Base-by-base conservation (phyloP, 2,329 filamentous ascomycete genomes). In the Laburnicola sp. region DNA sequence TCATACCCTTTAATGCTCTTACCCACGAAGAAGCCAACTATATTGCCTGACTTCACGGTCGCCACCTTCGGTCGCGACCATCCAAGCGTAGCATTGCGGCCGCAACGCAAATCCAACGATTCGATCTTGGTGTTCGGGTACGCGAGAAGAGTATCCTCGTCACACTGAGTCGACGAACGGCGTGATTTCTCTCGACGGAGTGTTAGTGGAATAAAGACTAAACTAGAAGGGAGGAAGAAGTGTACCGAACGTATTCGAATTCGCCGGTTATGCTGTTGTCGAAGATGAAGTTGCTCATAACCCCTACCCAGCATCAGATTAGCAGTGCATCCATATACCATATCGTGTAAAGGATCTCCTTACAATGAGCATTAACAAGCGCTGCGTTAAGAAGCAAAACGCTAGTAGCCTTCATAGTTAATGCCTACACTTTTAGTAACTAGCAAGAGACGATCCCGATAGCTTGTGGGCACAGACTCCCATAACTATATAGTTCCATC, bases 211-310 rank as follows among this genome's bases (percentile, higher is more conserved):
- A 2, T 10, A 25, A 37, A 31, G 26, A 21, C 9, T 35, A 16
- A 7, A 32, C 32, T 35, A 10, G 30, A 35, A 10, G 16, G 26
- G n/a, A 9, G 21, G 9, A 31, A 5, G 28, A 16, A 6, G 25
- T 31, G 10, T 40, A 38, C 23, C 52, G 52, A 37, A 55, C 44
- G 37, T 55, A 55, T 51, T 51, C 44, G 26, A 37, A 55, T 21
- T 35, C 23, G n/a, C 16, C 16, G 10, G 48, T 48, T 37, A 39
- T 48, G 11, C 38, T 34, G 35, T 48, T 45, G 9, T 55, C 36
- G 45, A 45, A 45, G 34, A 55, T 50, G 35, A 55, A 45, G 31
- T 34, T 45, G 42, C 31, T 35, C 5, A 32, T 45, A 6, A 45
- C 42, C 42, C 42, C 42, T 45, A 35, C 4, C 16, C 7, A 7